Base-by-base conservation (phyloP, 768 basidiomycete species). In the Dioszegia aurantiaca region DNA sequence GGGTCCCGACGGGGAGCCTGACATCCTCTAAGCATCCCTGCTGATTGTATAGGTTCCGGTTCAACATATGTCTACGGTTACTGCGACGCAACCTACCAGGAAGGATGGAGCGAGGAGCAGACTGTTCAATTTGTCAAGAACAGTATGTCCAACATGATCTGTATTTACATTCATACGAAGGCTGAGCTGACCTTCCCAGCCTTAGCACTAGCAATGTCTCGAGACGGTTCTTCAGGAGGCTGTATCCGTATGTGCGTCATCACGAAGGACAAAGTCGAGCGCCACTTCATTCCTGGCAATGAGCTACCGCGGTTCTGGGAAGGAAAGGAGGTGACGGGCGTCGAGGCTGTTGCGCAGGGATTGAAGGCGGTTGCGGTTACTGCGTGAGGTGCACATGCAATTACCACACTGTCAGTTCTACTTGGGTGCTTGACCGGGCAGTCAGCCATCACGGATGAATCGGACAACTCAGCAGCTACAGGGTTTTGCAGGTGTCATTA, bases 61-160 rank as follows among this genome's bases (percentile, higher is more conserved):
- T 95, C 92, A 36, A 91, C 92, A 8, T 99, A 98, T 74, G 91
- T 98, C 11, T 99, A 98, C 73, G 95, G 94, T 52, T 98, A 97
- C 79, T 98, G 95, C 69, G 95, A 99, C 76, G 91, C 95, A n/a
- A 97, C 92, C 26, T 99, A 88, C 75, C 79, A 85, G 77, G 93
- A 97, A 27, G 90, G 88, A 16, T 94, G 90, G 92, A 85, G 83
- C 6, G 83, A 83, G 65, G 89, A 91, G 37, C 85, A 97, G 79
- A 95, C 92, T 0, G 79, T 99, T 56, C 81, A 93, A 36, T 98
- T 99, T 72, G 94, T 98, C 59, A 88, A 85, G 80, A 95, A 98
- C 79, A 91, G 94, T 95, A 73, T 58, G 89, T 83, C 30, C 23
- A 4, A 14, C 19, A 14, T n/a, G n/a, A n/a, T n/a, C n/a, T n/a